Percentiles rank a stretch among this genome's conserved stretches.
Conservation (phyloP, 148 eudicot species). For the Agrostemma githago region DNA sequence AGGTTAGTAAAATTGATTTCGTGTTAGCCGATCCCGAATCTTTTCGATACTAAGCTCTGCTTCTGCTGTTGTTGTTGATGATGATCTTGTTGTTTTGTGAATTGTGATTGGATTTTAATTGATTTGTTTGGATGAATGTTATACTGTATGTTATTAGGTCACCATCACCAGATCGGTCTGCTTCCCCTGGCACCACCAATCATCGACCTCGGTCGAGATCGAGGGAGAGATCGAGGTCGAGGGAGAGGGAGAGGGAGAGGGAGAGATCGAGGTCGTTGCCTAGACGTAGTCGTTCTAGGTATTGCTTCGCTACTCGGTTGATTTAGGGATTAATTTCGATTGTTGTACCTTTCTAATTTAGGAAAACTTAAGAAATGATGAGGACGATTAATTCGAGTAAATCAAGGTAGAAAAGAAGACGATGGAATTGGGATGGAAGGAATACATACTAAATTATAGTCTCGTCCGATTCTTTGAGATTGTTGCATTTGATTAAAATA, state of each 20-base stretch:
- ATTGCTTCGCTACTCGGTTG: background rate
- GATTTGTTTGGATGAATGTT: background rate
- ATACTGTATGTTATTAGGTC: constrained; percentile 33
- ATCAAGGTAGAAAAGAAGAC: no score
- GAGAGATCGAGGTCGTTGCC: constrained; percentile 32
- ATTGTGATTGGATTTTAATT: background rate
- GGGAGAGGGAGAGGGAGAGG: background rate
- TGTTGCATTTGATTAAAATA: no score
- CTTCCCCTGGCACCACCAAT: constrained; percentile 25
- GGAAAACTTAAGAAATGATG: no score
- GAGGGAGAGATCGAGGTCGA: constrained; percentile 22
- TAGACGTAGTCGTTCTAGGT: constrained; percentile 56
- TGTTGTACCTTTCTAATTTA: no score
- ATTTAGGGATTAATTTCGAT: background rate
- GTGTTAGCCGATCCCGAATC: no score
- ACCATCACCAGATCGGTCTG: constrained; percentile 36
- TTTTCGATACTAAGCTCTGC: no score
- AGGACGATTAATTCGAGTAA: no score
- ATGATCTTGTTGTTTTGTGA: background rate
- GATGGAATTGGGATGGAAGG: no score
- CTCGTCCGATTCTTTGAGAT: no score
- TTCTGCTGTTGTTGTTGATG: background rate
- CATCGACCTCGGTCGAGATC: constrained; percentile 34
- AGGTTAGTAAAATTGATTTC: constrained; percentile 34
- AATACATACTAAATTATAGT: no score